Evolutionary conservation across 306 rosid species (phyloP).

Genomic region (Quercus wislizeni): DNA sequence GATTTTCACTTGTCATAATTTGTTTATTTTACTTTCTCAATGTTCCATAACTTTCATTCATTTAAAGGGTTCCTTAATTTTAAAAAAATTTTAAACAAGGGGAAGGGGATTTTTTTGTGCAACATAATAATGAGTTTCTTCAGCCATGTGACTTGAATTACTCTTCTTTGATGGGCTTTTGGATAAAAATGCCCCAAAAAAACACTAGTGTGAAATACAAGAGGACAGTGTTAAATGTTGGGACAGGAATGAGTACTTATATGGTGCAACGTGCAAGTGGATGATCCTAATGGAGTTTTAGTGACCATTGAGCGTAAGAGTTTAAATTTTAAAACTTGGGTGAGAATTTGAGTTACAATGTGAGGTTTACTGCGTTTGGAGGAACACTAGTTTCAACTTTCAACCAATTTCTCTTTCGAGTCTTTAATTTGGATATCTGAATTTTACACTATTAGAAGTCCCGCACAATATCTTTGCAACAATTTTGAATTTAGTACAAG

Average conservation of each 20-base stretch:
- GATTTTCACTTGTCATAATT: background rate
- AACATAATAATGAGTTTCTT: slow-evolving; percentile 16
- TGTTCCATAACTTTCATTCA: background rate
- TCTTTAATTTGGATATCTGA: slow-evolving; percentile 46
- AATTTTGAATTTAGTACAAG: background rate
- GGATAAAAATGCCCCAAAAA: slow-evolving; percentile 4
- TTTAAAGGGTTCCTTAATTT: background rate
- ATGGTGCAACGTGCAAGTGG: slow-evolving; percentile 32
- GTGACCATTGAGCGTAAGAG: slow-evolving; percentile 39
- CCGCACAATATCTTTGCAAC: slow-evolving; percentile 56
- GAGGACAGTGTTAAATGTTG: slow-evolving; percentile 65
- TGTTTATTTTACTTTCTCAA: background rate
- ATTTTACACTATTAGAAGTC: slow-evolving; percentile 54
- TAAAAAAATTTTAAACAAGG: background rate
- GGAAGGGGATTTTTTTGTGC: background rate
- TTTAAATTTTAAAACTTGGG: slow-evolving; percentile 41
- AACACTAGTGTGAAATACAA: slow-evolving; percentile 33
- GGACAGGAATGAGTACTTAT: slow-evolving; percentile 39
- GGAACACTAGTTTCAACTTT: slow-evolving; percentile 4
- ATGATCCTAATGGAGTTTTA: slow-evolving; percentile 43
- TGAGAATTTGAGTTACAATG: slow-evolving; percentile 49
- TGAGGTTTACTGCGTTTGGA: slow-evolving; percentile 39
- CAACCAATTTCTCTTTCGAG: slow-evolving; percentile 41
- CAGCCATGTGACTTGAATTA: slow-evolving; percentile 56
- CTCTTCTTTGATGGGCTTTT: slow-evolving; percentile 62